Evolutionary conservation across 108 stramenopile genomes (phyloP).

Genomic region (Nitzschia inconspicua): DNA sequence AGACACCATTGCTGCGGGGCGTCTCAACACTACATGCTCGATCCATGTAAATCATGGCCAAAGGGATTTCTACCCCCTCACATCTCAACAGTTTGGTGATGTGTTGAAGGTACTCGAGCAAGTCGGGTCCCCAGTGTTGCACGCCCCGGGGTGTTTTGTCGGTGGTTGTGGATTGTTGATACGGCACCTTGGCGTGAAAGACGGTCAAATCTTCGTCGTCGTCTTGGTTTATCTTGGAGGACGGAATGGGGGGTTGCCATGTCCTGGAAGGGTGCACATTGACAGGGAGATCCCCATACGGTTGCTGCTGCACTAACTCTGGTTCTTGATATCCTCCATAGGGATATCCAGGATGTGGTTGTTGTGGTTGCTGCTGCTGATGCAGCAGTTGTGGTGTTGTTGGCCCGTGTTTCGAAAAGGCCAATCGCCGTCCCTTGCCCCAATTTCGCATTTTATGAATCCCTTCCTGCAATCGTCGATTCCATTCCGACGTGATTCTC

Average conservation of each 20-base stretch:
- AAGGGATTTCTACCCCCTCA: conserved; percentile 13
- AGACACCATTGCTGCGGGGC: conserved; percentile 21
- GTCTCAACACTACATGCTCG: conserved; percentile 50
- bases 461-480: conserved; percentile 24
- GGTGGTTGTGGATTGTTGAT: not conserved
- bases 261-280: conserved; percentile 24
- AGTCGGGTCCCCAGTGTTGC: conserved; percentile 40
- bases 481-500: conserved; percentile 34
- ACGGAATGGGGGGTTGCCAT: conserved; percentile 23
- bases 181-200: conserved; percentile 39
- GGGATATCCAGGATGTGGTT: not conserved
- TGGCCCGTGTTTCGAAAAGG: conserved; percentile 1
- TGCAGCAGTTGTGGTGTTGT: not conserved
- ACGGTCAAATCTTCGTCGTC: conserved; percentile 27
- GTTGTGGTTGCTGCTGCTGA: conserved; percentile 1
- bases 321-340: not conserved
- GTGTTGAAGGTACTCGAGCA: conserved; percentile 27
- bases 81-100: conserved; percentile 14
- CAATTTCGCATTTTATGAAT: too few relatives aligned
- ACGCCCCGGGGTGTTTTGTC: conserved; percentile 9
- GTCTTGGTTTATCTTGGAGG: not conserved
- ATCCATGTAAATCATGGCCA: conserved; percentile 54
- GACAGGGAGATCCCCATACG: conserved; percentile 3
- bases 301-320: not conserved
- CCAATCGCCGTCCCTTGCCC: too few relatives aligned